Evolutionary conservation across 805 yeast genomes (phyloP).

Genomic region (Starmerella geochares): DNA sequence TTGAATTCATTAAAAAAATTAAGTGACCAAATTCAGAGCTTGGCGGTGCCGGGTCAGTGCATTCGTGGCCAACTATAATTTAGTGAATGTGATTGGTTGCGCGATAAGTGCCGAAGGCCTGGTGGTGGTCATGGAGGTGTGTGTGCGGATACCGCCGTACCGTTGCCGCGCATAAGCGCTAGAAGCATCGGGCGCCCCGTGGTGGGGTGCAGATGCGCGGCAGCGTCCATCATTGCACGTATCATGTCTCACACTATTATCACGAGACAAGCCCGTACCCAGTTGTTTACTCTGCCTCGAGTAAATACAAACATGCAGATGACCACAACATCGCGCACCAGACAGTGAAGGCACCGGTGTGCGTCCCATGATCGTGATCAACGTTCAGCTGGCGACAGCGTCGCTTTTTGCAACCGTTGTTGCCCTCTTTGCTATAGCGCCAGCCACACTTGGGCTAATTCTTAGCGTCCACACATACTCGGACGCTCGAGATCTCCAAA

Average conservation of each 20-base stretch:
- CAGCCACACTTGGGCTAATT: conserved; percentile 16
- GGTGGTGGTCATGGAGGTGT: no score
- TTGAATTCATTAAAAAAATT: no score
- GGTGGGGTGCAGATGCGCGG: background rate
- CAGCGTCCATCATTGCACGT: background rate
- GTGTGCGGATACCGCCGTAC: background rate
- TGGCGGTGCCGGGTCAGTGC: no score
- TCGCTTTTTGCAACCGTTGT: conserved; percentile 23
- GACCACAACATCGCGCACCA: background rate
- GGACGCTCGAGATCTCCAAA: conserved; percentile 1
- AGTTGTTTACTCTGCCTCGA: background rate
- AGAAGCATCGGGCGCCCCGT: background rate
- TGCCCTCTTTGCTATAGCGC: conserved; percentile 7
- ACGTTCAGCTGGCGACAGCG: conserved; percentile 26
- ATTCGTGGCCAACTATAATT: no score
- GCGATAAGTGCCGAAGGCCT: background rate
- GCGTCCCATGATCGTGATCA: conserved; percentile 22
- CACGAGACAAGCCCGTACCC: background rate
- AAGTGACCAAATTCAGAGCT: no score
- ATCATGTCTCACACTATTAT: background rate
- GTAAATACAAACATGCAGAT: conserved; percentile 1
- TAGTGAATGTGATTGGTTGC: no score
- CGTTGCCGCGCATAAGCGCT: background rate
- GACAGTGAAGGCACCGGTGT: background rate
- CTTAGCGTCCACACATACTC: conserved; percentile 15